Conservation (phyloP, 2,329 filamentous ascomycete species). For the Lojkania enalia region DNA sequence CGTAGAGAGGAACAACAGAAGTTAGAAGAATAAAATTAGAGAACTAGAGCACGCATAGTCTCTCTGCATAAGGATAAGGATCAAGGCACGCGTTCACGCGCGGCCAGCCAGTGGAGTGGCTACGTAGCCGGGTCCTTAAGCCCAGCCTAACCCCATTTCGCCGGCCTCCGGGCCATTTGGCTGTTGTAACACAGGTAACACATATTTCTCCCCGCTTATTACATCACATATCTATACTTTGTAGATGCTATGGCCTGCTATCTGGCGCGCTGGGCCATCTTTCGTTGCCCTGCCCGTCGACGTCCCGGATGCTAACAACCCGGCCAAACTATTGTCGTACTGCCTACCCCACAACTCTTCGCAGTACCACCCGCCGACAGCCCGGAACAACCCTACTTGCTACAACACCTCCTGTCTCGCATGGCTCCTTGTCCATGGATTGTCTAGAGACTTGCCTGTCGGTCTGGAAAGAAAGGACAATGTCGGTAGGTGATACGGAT, state of each 20-base stretch:
- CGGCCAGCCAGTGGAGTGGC: slow-evolving; percentile 41
- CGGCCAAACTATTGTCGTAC: too few relatives aligned
- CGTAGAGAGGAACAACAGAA: too few relatives aligned
- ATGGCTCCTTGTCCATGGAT: too few relatives aligned
- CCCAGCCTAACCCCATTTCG: slow-evolving; percentile 41
- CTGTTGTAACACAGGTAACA: slow-evolving; percentile 41
- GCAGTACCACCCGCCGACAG: too few relatives aligned
- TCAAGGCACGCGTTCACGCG: slow-evolving; percentile 24
- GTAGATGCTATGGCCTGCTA: slow-evolving; percentile 28
- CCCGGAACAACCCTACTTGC: too few relatives aligned
- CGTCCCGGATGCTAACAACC: too few relatives aligned
- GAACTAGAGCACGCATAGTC: slow-evolving; percentile 4
- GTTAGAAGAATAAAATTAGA: too few relatives aligned
- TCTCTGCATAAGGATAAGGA: slow-evolving; percentile 24
- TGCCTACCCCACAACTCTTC: too few relatives aligned
- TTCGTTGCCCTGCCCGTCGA: neutral
- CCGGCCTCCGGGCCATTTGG: slow-evolving; percentile 36
- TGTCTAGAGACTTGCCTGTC: too few relatives aligned
- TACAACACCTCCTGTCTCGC: too few relatives aligned
- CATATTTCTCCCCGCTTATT: slow-evolving; percentile 45
- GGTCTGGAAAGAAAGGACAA: slow-evolving; percentile 9
- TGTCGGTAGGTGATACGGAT: slow-evolving; percentile 17
- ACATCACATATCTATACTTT: slow-evolving; percentile 35
- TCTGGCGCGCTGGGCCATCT: slow-evolving; percentile 20
- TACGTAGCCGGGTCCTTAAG: slow-evolving; percentile 40